Evolutionary conservation across 208 protist genomes (phyloP), one percentile per base, ranked within the genome.

Genomic region (Trypanosoma rangeli): DNA sequence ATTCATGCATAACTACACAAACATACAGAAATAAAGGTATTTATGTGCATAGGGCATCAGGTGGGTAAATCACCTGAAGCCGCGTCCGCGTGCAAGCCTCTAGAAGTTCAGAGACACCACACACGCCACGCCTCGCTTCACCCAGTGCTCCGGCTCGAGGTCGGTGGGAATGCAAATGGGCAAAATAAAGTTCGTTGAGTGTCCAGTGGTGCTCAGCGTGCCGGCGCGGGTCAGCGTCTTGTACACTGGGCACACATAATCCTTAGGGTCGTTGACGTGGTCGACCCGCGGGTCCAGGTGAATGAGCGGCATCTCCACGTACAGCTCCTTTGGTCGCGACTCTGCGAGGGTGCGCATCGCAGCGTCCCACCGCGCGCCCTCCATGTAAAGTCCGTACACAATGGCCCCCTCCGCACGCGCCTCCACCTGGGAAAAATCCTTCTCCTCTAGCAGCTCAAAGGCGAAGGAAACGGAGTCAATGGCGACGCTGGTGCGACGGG

Each of bases 161-260:
- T 85, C 78, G 3, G 95, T 97, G 12, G 97, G 97, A 33, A 99
- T 89, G 54, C 98, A 84, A 54, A 99, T 93, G 16, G 90, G 79
- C 35, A 99, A 86, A 33, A 99, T 94, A 82, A 98, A 99, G 90
- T 99, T 99, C 28, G 98, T 99, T 0, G 97, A 99, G 83, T 99
- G 98, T 29, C 98, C 98, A 3, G 98, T 99, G 8, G 98, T 99
- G 64, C 94, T 98, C 20, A 99, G 90, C 15, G 92, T 97, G 56
- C 98, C 98, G 18, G 94, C 93, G 44, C 98, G 86, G 28, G 90
- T 89, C 18, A 95, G 79, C 3, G 97, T 99, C 80, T 98, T 99
- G 93, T 99, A 99, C 24, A 98, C 84, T 1, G 98, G 98, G 79
- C 96, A 99, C 18, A 92, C 76, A 76, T 98, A 99, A 68, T 93